Conservation (phyloP, 805 yeast genomes). For the Candida chauliodis region DNA sequence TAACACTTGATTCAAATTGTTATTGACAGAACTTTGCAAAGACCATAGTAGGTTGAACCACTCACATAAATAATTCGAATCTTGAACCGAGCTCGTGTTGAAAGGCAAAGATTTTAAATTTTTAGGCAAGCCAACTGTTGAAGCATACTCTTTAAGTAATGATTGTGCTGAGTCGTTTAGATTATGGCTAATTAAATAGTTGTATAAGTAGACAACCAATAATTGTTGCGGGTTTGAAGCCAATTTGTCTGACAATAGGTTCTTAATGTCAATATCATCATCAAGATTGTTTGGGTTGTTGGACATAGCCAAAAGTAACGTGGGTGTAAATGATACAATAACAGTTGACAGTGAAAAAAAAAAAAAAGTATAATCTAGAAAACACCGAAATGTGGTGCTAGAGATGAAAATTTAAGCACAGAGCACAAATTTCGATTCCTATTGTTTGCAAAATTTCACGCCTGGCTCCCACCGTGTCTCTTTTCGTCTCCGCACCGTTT, state of each 20-base stretch:
- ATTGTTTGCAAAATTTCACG: too few species aligned
- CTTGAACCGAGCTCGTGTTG: slow-evolving; percentile 22
- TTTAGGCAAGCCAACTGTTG: slow-evolving; percentile 6
- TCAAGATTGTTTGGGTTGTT: not conserved
- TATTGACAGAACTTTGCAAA: slow-evolving; percentile 42
- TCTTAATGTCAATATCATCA: not conserved
- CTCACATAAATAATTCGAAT: slow-evolving; percentile 48
- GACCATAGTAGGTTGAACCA: slow-evolving; percentile 58
- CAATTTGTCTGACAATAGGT: slow-evolving; percentile 10
- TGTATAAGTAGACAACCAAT: slow-evolving; percentile 49
- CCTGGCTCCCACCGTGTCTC: too few species aligned
- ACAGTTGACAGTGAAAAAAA: too few species aligned
- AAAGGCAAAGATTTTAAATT: slow-evolving; percentile 10
- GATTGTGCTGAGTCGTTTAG: slow-evolving; percentile 48
- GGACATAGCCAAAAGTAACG: too few species aligned
- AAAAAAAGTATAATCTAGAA: too few species aligned
- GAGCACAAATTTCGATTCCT: too few species aligned
- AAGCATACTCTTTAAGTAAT: slow-evolving; percentile 24
- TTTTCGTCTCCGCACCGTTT: too few species aligned
- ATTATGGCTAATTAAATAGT: slow-evolving; percentile 46
- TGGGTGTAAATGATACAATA: too few species aligned
- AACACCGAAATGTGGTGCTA: too few species aligned
- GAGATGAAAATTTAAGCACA: too few species aligned
- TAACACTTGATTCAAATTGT: slow-evolving; percentile 23
- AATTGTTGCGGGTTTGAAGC: slow-evolving; percentile 34